Conservation (phyloP, 2,329 filamentous ascomycete species). For the Aureobasidium sp. region DNA sequence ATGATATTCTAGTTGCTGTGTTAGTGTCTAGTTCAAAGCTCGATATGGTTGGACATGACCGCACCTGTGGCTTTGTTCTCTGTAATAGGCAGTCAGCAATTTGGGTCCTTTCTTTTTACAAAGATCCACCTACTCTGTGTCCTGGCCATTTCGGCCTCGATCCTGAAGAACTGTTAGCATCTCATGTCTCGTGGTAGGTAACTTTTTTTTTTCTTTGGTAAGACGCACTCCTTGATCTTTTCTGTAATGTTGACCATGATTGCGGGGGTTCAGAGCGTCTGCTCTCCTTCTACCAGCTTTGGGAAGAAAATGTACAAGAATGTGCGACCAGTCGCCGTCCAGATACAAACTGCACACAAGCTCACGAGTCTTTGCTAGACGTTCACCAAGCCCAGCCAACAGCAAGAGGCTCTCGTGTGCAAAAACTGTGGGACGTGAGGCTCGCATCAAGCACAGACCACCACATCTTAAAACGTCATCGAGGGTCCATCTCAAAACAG, state of each 20-base stretch:
- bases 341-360: slow-evolving; percentile 2
- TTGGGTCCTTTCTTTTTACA: background rate
- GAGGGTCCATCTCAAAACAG: background rate
- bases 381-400: slow-evolving; percentile 10
- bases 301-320: background rate
- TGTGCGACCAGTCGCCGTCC: background rate
- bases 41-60: slow-evolving; percentile 26
- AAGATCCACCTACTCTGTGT: slow-evolving; percentile 72
- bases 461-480: background rate
- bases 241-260: slow-evolving; percentile 99
- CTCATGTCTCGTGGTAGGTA: background rate
- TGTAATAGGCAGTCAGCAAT: slow-evolving; percentile 41
- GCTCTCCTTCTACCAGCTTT: background rate
- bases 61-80: slow-evolving; percentile 98
- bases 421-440: background rate
- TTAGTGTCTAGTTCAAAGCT: slow-evolving; percentile 29
- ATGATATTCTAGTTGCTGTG: slow-evolving; percentile 72
- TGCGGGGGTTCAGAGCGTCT: slow-evolving; percentile 18
- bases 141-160: slow-evolving; percentile 98
- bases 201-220: background rate
- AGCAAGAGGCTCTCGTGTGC: background rate
- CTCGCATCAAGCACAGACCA: slow-evolving; percentile 1
- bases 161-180: slow-evolving; percentile 52
- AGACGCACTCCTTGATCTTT: slow-evolving; percentile 90
- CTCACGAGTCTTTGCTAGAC: slow-evolving; percentile 12